Percentiles rank a stretch among this genome's conserved stretches.
These are phyloP conservation scores for Colletotrichum liaoningense DNA, from an alignment of 2,329 filamentous ascomycete genomes.

Conservation along the genomic window DNA sequence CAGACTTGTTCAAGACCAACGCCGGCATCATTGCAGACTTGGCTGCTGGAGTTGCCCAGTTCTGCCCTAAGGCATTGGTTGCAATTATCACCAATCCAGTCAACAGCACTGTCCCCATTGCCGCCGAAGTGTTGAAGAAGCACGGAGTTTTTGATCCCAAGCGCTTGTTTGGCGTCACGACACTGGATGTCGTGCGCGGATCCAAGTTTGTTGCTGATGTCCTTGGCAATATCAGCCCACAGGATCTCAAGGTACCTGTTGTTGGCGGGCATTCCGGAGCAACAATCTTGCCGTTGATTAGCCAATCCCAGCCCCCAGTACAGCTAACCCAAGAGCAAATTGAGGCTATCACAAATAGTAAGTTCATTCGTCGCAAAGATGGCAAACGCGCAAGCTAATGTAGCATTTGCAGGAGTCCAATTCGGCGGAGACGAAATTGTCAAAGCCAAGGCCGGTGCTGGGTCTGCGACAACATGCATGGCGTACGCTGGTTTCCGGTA, in stretches of 20 bases:
- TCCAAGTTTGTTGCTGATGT: constrained; percentile 66
- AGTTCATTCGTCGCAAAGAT: not conserved
- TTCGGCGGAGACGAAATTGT: constrained; percentile 88
- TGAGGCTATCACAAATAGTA: constrained; percentile 69
- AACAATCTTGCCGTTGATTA: constrained; percentile 63
- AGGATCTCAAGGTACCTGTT: constrained; percentile 78
- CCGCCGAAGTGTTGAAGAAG: not conserved
- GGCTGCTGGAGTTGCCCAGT: not conserved
- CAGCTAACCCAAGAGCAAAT: constrained; percentile 63
- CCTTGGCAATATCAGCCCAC: constrained; percentile 61
- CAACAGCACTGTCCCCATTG: not conserved
- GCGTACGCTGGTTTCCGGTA: constrained; percentile 68
- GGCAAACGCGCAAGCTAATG: not conserved
- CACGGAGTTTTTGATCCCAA: not conserved
- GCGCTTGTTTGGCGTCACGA: not conserved
- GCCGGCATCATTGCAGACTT: not conserved
- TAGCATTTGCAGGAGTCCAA: constrained; percentile 64
- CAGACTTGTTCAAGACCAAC: not conserved
- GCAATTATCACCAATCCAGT: not conserved
- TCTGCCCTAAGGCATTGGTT: not conserved
- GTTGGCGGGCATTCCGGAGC: constrained; percentile 82
- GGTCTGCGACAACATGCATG: constrained; percentile 86
- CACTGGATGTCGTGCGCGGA: not conserved
- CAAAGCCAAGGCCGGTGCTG: constrained; percentile 86
- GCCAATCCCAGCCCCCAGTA: constrained; percentile 44